phyloP scores from a whole-genome alignment of 495 filamentous ascomycete species.

The Aspergillus nanangensis region DNA sequence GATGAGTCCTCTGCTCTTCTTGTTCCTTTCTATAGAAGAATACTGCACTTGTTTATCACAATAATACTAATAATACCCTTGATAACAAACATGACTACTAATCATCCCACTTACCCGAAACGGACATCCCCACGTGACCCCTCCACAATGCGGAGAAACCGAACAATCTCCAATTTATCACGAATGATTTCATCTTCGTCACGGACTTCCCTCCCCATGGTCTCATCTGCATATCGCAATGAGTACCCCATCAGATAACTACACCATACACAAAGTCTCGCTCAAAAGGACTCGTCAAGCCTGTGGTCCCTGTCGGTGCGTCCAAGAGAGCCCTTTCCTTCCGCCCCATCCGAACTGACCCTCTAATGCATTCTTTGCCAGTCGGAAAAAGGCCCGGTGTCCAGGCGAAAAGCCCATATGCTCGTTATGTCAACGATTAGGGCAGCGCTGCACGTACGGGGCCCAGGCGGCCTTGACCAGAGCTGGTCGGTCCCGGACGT shows the following conservation, averaged over 20 bases:
- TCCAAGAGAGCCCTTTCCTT: neutral
- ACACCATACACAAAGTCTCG: constrained; percentile 26
- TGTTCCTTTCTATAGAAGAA: no score
- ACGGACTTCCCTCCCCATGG: no score
- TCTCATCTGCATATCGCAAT: constrained; percentile 5
- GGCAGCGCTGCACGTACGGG: constrained; percentile 30
- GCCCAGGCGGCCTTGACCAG: constrained; percentile 6
- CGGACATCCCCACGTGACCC: no score
- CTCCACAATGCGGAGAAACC: no score
- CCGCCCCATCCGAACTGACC: neutral
- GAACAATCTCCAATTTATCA: neutral
- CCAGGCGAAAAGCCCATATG: constrained; percentile 36
- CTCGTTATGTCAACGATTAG: constrained; percentile 31
- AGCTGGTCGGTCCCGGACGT: neutral
- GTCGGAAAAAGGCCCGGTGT: constrained; percentile 39
- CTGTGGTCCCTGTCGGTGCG: constrained; percentile 35
- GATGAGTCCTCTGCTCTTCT: no score
- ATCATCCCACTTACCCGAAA: no score
- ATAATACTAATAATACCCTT: no score
- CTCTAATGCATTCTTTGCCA: constrained; percentile 1
- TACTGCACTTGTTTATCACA: no score
- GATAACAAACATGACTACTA: no score
- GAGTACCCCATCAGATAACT: constrained; percentile 21
- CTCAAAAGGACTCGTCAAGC: constrained; percentile 35
- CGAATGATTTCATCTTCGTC: neutral